Base-by-base conservation (phyloP, 768 basidiomycete genomes). In the Termitomyces sp. region DNA sequence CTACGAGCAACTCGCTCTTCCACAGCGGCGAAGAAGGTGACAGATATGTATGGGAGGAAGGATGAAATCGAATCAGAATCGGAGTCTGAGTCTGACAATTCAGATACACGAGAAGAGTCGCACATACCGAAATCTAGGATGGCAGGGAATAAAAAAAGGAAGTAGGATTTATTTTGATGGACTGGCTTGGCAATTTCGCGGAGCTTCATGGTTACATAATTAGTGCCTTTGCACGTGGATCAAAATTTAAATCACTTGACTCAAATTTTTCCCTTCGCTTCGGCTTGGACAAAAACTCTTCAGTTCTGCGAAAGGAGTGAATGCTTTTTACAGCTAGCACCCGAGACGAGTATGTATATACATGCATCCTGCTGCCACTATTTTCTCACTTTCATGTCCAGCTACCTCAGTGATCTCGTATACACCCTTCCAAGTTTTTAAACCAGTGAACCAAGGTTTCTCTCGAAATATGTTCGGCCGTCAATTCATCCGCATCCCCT, bases 381-480 rank as follows among this genome's bases (percentile, higher is more conserved):
- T 48, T 53, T 44, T 38, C 71, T 76, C 53, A 74, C 64, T 54
- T 46, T 57, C 53, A 50, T 62, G 45, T 54, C 56, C 67, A 94
- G 92, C 67, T 94, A 94, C 69, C 87, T 94, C 73, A 89, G 89
- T 72, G 92, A 94, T 78, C 87, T 92, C 69, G 88, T 94, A 52
- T 94, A 91, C 72, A 89, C 90, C 62, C 87, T 93, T 62, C 70
- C 76, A 13, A 56, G 71, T 66, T 63, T 70, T 62, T 74, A 66
- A 70, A 72, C 60, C 64, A 41, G 7, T 49, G 16, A 60, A 54
- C 57, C 54, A 58, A n/a, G 61, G 45, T 48, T 59, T 47, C 63
- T 32, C 65, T 60, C 50, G 56, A 57, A 76, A 61, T 55, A 90
- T 90, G 87, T 74, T 87, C 62, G 60, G 74, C 63, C 86, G 83